Percentiles rank a stretch among this genome's conserved stretches.
phyloP scores from a whole-genome alignment of 805 yeast genomes.

The Wickerhamomyces silvicola region DNA sequence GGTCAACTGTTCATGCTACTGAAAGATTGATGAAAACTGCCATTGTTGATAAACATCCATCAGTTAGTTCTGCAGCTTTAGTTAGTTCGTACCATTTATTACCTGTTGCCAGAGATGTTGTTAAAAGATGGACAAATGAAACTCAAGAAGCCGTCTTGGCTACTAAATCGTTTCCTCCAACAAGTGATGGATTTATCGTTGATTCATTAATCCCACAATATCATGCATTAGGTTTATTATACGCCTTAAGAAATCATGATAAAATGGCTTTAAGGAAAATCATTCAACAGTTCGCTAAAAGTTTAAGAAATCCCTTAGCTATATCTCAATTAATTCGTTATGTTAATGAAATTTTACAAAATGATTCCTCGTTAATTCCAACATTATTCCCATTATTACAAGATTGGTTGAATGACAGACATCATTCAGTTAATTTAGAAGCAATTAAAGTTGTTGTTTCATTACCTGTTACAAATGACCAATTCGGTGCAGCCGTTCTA shows the following conservation, averaged over 20 bases:
- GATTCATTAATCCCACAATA: slow-evolving; percentile 85
- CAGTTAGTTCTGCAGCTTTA: slow-evolving; percentile 89
- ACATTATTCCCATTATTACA: slow-evolving; percentile 59
- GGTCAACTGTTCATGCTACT: slow-evolving; percentile 83
- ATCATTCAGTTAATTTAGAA: slow-evolving; percentile 88
- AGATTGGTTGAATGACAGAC: slow-evolving; percentile 69
- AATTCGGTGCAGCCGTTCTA: slow-evolving; percentile 62
- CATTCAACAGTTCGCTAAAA: slow-evolving; percentile 66
- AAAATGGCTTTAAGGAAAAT: slow-evolving; percentile 89
- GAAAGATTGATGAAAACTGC: slow-evolving; percentile 91
- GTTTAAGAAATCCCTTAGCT: slow-evolving; percentile 76
- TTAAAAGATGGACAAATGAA: slow-evolving; percentile 90
- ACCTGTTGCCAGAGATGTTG: slow-evolving; percentile 86
- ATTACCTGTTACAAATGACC: slow-evolving; percentile 48
- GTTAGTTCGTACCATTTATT: slow-evolving; percentile 85
- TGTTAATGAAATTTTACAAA: slow-evolving; percentile 63
- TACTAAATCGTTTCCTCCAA: slow-evolving; percentile 33
- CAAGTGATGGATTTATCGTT: slow-evolving; percentile 44
- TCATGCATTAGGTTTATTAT: slow-evolving; percentile 89
- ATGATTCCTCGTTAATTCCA: slow-evolving; percentile 56
- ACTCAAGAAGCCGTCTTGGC: slow-evolving; percentile 83
- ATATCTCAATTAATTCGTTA: slow-evolving; percentile 79
- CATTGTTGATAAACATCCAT: slow-evolving; percentile 84
- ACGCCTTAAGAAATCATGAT: slow-evolving; percentile 83
- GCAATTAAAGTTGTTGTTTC: slow-evolving; percentile 57